phyloP scores from a whole-genome alignment of 305 asterid genomes.

The Nicotiana rustica region DNA sequence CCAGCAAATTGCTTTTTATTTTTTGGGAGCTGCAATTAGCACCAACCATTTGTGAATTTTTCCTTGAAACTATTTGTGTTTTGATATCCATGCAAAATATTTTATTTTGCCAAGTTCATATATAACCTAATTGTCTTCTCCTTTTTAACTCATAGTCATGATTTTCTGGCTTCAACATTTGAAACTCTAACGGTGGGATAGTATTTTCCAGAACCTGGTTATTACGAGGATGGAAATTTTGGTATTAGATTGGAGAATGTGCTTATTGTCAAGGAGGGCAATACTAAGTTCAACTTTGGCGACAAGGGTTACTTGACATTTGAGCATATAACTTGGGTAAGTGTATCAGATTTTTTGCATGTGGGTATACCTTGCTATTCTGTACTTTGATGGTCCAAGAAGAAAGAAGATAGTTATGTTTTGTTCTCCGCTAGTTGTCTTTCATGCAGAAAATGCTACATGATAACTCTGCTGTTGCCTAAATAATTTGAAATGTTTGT shows the following conservation, averaged over 20 bases:
- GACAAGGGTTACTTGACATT: slow-evolving; percentile 78
- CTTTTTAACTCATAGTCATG: background rate
- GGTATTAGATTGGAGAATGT: slow-evolving; percentile 98
- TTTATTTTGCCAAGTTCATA: background rate
- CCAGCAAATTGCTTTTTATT: background rate
- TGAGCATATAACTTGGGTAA: slow-evolving; percentile 97
- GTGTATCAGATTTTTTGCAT: background rate
- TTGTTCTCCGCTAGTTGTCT: background rate
- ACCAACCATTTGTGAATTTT: slow-evolving; percentile 5
- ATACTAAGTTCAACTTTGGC: slow-evolving; percentile 90
- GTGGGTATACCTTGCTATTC: background rate
- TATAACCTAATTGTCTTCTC: background rate
- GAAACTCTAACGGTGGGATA: slow-evolving; percentile 38
- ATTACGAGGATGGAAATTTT: slow-evolving; percentile 94
- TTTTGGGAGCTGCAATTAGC: slow-evolving; percentile 17
- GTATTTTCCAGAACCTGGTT: slow-evolving; percentile 85
- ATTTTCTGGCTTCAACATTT: background rate
- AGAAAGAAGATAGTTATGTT: background rate
- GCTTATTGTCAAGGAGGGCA: slow-evolving; percentile 81
- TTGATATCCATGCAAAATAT: background rate
- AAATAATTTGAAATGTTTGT: background rate
- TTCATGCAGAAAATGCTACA: background rate
- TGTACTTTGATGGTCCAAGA: background rate
- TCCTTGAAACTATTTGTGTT: background rate
- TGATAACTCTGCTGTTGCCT: background rate